phyloP scores from a whole-genome alignment of 139 green algal genomes.

The Haematococcus sp. region DNA sequence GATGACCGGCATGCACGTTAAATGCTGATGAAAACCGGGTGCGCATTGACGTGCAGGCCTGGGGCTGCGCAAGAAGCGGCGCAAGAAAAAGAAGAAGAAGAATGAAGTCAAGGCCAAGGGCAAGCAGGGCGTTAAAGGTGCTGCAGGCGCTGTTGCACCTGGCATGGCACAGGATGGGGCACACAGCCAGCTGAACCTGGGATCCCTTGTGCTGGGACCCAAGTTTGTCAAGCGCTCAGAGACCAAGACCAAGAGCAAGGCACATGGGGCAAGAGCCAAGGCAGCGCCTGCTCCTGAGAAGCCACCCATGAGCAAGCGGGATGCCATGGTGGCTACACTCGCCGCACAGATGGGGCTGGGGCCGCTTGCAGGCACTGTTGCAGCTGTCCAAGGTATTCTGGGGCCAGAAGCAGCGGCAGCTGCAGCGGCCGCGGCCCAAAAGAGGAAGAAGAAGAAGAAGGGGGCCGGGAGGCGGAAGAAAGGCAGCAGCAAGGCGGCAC shows the following conservation, averaged over 20 bases:
- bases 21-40: too few relatives aligned
- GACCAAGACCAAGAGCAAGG: background rate
- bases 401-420: background rate
- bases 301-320: background rate
- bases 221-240: background rate
- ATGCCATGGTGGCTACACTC: background rate
- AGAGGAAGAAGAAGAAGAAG: constrained; percentile 10
- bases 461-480: background rate
- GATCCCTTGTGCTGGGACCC: too few relatives aligned
- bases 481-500: background rate
- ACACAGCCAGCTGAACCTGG: too few relatives aligned
- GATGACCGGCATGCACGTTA: too few relatives aligned
- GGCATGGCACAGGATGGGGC: background rate
- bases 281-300: background rate
- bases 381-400: background rate
- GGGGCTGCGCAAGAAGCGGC: background rate
- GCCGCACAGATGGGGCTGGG: too few relatives aligned
- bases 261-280: background rate
- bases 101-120: background rate
- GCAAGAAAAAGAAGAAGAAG: background rate
- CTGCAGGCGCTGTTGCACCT: background rate
- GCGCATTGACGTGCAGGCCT: too few relatives aligned
- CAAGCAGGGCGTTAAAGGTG: background rate
- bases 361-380: background rate
- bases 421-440: background rate